Base-by-base conservation (phyloP, 1,284 basidiomycete species). In the Termitomyces sp. region DNA sequence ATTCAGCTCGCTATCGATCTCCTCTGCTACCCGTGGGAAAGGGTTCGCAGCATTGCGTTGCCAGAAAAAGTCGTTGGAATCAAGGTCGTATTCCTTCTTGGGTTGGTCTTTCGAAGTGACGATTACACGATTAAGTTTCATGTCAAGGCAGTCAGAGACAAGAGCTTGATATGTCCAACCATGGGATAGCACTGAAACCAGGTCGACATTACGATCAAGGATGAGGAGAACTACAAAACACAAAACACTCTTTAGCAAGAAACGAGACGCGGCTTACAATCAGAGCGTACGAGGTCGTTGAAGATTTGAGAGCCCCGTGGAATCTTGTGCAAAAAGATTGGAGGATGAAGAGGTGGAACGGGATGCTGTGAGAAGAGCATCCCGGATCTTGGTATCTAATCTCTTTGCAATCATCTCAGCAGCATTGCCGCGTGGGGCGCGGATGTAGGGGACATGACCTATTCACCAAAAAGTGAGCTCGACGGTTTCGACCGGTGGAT, bases 141-240 rank as follows among this genome's bases (percentile, higher is more conserved):
- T 94, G 55, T 97, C 92, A 30, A 99, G 83, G 58, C 98, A 98
- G 67, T 99, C 97, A 47, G 96, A 96, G 0, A 98, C 92, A 19
- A 99, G 84, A 0, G 97, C 94, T 73, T 99, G 97, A 66, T 99
- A 99, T 30, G 97, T 99, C 97, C 97, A 99, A 1, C 94, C 95
- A 68, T 99, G 97, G 1, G 92, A 91, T 13, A 99, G 73, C 81
- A 97, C 94, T 3, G 97, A 92, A 1, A 96, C 90, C 13, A 99
- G 79, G 68, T 99, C 97, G 49, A 99, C 80, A 64, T 98, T 99
- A 31, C 97, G 83, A 68, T 99, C 97, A 53, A 99, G 77, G 45
- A 99, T 86, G 47, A 98, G 84, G 6, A 99, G 79, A 39, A 99
- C 92, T 94, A 64, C 0, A 30, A 10, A 33, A 28, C 33, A 26